Base-by-base conservation (phyloP, 495 filamentous ascomycete species). In the Penicillium arizonense region DNA sequence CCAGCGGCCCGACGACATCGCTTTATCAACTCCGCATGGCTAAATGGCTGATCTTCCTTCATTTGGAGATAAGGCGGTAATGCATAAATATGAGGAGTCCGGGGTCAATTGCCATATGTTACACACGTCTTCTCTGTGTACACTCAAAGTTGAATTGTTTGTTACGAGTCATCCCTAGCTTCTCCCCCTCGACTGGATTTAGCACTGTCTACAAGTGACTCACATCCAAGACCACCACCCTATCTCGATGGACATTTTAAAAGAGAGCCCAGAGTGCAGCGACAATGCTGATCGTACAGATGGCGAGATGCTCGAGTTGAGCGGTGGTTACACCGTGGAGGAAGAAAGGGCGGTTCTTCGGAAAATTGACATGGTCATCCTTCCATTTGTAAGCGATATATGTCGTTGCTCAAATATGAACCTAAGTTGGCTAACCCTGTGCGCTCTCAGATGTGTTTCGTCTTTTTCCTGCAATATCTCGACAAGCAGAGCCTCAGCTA, bases 401-500 rank as follows among this genome's bases (percentile, higher is more conserved):
- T 3, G 13, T 10, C 20, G 8, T 23, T 16, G 24, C 8, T 0
- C 12, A 1, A 30, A 20, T 5, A 35, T 12, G 26, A 14, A 24
- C 16, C 30, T 5, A 30, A 20, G 33, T 5, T 41, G 3, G 36
- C 47, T 50, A 41, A 50, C 26, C 10, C 23, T 7, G 26, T 32
- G 6, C 18, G 9, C 2, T n/a, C 1, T 28, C 36, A 65, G 65
- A 63, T 68, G 59, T 68, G 65, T 42, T 65, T 61, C 18, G 57
- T 68, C 14, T 68, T 68, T 44, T 68, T 68, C 38, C 26, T 65
- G 13, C 59, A 65, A 26, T 68, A 76, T 38, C 77, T 82, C 33
- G 79, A 83, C 56, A 81, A 82, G 56, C 79, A 78, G n/a, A 80
- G 77, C 16, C 59, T 84, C 11, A 79, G 74, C 38, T 82, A 81